Base-by-base conservation (phyloP, 192 early-diverging fungal genomes). In the Linderina pennispora region DNA sequence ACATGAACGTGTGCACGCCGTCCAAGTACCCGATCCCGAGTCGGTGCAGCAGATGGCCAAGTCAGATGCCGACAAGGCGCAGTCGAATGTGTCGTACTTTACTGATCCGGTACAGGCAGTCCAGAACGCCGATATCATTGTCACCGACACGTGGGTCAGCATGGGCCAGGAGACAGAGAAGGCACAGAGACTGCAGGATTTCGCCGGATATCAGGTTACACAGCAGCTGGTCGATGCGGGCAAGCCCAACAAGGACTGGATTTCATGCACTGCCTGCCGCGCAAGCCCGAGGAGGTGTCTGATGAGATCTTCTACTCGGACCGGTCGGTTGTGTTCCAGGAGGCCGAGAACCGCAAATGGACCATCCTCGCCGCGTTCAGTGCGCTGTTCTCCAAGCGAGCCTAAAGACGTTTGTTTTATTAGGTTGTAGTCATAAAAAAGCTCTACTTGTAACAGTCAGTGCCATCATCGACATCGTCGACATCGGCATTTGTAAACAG, bases 301-400 rank as follows among this genome's bases (percentile, higher is more conserved):
- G 97, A 99, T 60, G 89, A 94, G 53, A 88, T 99, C 22, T 96
- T 97, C 59, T 92, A 91, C 46, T 85, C 85, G 16, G 75, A 83
- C 19, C 84, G 87, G 41, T 99, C 97, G 5, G 71, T 97, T 14
- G 93, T 97, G 20, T 99, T 91, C 77, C 85, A 81, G 44, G 94
- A 99, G 61, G 97, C 94, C 6, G 94, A 99, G 69, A 97, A 99
- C 79, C 82, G 97, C 60, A 99, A 99, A 62, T 97, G 92, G 84
- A 97, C 97, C 5, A 95, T 92, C 48, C 65, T 99, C 50, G 85
- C 93, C 1, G 87, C 90, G 9, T 77, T 90, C 43, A 75, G 85
- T 41, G 68, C 79, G 3, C 61, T 86, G 31, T 48, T 89, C 15
- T n/a, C 45, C 20, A 70, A n/a, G n/a, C n/a, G n/a, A n/a, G n/a